Evolutionary conservation across 2,329 filamentous ascomycete genomes (phyloP), one percentile per base, ranked within the genome.

Genomic region (Epichloe festucae): DNA sequence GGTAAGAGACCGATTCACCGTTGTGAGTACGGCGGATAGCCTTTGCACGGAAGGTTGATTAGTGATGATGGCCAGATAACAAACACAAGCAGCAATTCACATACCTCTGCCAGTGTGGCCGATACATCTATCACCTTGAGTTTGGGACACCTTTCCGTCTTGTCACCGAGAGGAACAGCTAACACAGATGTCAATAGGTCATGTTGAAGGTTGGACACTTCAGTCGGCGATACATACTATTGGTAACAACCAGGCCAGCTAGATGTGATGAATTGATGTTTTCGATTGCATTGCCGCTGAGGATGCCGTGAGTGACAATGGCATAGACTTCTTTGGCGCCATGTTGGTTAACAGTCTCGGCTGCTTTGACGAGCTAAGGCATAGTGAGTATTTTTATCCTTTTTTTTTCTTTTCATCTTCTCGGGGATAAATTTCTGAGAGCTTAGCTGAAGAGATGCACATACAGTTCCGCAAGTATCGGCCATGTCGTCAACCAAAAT

Each of bases 401-500:
- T 17, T 10, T 31, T 11, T 12, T n/a, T n/a, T 48, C 46, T 31
- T 15, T 21, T 15, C 36, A 10, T 21, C 15, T 31, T 21, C 35
- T 27, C 35, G 40, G n/a, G 12, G 6, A n/a, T 7, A 12, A 11
- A 19, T 12, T 46, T n/a, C 12, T 15, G 17, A 23, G 17, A 27
- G 31, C 47, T 21, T 17, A 2, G 17, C 21, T 4, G 23, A 12
- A 5, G 40, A 10, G 11, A 51, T 11, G 11, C 31, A 14, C 64
- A 51, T 63, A 70, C 67, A 40, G 89, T 95, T 59, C 89, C 89
- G 67, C 90, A 96, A 4, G 91, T 96, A 65, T 97, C 91, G 35
- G 90, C 90, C 89, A 97, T 96, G 66, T 97, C 91, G 66, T 97
- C 91, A 50, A 98, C 91, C 47, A 98, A 82, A 63, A 98, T 96